A percentile compares a stretch with the other conserved stretches of the same genome.
Evolutionary conservation across 1,139 yeast genomes (phyloP).

Genomic region (Scheffersomyces cryptocercus): DNA sequence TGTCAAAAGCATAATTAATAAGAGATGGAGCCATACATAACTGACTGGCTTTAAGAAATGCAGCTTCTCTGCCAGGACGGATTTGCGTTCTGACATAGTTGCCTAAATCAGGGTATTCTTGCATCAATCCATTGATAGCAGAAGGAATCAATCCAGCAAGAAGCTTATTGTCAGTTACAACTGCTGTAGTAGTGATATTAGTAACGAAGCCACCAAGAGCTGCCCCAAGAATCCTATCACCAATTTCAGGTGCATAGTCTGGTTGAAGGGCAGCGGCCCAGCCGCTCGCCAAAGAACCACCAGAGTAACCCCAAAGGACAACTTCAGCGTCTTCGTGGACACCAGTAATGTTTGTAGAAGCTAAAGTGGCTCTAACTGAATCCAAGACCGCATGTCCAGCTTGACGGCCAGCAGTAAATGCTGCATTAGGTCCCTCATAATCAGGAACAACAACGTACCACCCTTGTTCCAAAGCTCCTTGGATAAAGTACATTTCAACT

Average conservation of each 20-base stretch:
- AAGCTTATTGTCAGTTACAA: constrained; percentile 23
- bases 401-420: constrained; percentile 29
- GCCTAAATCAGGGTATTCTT: constrained; percentile 25
- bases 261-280: constrained; percentile 23
- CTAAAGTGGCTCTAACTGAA: constrained; percentile 22
- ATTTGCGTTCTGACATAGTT: constrained; percentile 6
- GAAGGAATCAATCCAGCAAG: constrained; percentile 29
- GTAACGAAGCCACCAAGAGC: constrained; percentile 19
- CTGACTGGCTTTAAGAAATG: constrained; percentile 3
- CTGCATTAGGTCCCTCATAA: constrained; percentile 26
- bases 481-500: constrained; percentile 26
- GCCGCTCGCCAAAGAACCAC: constrained; percentile 20
- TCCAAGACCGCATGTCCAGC: constrained; percentile 32
- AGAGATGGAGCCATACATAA: constrained; percentile 6
- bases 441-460: constrained; percentile 22
- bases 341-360: constrained; percentile 13
- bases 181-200: constrained; percentile 22
- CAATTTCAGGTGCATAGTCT: constrained; percentile 19
- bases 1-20: constrained; percentile 10
- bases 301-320: constrained; percentile 21
- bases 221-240: constrained; percentile 14
- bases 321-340: constrained; percentile 14
- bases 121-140: constrained; percentile 26
- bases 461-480: constrained; percentile 16
- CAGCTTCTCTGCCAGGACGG: constrained; percentile 1